Evolutionary conservation across 2,329 filamentous ascomycete genomes (phyloP), one percentile per base, ranked within the genome.

Genomic region (Colletotrichum sp.): DNA sequence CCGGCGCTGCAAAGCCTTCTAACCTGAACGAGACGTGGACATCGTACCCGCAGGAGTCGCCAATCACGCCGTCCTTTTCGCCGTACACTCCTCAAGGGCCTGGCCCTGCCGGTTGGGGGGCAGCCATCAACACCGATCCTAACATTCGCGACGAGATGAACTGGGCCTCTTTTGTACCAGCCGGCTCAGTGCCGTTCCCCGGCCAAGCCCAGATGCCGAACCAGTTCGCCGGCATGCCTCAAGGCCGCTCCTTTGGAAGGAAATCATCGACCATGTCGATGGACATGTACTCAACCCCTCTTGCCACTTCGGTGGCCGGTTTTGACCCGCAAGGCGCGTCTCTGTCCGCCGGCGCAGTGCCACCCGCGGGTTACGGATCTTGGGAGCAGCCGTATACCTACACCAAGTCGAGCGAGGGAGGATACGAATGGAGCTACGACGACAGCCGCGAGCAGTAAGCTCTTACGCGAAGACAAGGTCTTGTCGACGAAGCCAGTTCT

Each of bases 31-130:
- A 84, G 12, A 83, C 85, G 15, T 92, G 90, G 91, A 84, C 87
- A 76, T 81, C 86, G 8, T 90, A 89, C 78, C 81, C 88, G 12
- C 85, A 88, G 57, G 89, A 90, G 55, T 88, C 90, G 9, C 87
- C 89, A 12, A 84, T 90, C 39, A 88, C 87, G 5, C 85, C 89
- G 1, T 87, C 87, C 4, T 89, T 89, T 76, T 88, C 89, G 7
- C 86, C 89, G 3, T 91, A 90, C 79, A 83, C 86, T 7, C 84
- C 86, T 26, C 85, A 87, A 57, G 82, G 83, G 2, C 81, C 86
- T 16, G 77, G 85, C 4, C 82, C 87, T 1, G 81, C 85, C 30
- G 81, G 85, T 4, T 90, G 89, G 89, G 80, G 83, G 39, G 73
- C 80, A 9, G 79, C 83, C 7, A 79, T 85, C 34, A 82, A 84